Percentiles rank a stretch among this genome's conserved stretches.
Evolutionary conservation across 345 rosid species (phyloP).

Genomic region (Boechera divaricarpa): DNA sequence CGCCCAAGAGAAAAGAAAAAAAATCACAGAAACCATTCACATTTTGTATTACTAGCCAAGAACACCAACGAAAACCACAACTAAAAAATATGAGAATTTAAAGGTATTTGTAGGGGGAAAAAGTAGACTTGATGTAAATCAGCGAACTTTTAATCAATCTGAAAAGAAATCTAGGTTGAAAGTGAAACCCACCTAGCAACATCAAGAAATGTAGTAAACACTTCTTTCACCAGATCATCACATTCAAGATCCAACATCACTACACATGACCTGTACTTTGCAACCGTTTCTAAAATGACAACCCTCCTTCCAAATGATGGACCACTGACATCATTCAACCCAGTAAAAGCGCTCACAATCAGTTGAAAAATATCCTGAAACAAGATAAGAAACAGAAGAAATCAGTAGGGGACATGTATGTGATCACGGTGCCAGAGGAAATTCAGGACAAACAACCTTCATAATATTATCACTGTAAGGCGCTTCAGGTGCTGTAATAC

Average conservation of each 20-base stretch:
- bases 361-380: slow-evolving; percentile 86
- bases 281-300: slow-evolving; percentile 90
- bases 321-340: slow-evolving; percentile 78
- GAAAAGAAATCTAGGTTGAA: slow-evolving; percentile 15
- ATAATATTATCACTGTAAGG: slow-evolving; percentile 83
- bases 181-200: slow-evolving; percentile 81
- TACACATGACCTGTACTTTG: slow-evolving; percentile 93
- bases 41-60: too few species aligned
- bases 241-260: slow-evolving; percentile 99
- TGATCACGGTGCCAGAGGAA: slow-evolving; percentile 11
- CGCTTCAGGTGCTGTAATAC: slow-evolving; percentile 98
- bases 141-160: slow-evolving; percentile 5
- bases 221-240: slow-evolving; percentile 84
- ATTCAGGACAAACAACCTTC: slow-evolving; percentile 59
- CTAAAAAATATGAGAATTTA: neutral
- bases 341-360: slow-evolving; percentile 83
- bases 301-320: slow-evolving; percentile 96
- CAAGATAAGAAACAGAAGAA: slow-evolving; percentile 32
- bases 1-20: too few species aligned
- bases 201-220: slow-evolving; percentile 85
- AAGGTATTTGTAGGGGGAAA: neutral
- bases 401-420: slow-evolving; percentile 10
- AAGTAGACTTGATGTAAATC: slow-evolving; percentile 12
- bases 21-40: too few species aligned
- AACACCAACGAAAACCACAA: neutral